Percentiles rank a stretch among this genome's conserved stretches.
Conservation (phyloP, 2,329 filamentous ascomycete genomes). For the Clonostachys rosea region DNA sequence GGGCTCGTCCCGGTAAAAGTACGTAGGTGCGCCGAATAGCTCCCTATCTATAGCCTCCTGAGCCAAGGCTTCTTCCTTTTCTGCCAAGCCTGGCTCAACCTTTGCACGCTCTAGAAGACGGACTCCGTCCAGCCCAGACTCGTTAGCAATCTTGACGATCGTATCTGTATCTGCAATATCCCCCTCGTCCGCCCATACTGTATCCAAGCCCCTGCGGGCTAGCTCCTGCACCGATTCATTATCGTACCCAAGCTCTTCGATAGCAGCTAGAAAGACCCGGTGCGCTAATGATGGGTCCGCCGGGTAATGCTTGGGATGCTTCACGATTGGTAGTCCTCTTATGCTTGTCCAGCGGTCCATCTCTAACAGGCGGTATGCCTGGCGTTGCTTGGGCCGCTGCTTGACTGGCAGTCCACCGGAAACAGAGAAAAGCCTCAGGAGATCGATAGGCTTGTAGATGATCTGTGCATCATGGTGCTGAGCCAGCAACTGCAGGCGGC, state of each 20-base stretch:
- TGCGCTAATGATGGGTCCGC: constrained; percentile 20
- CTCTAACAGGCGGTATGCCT: constrained; percentile 17
- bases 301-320: constrained; percentile 12
- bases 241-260: constrained; percentile 2
- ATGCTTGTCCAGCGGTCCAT: constrained; percentile 17
- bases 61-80: constrained; percentile 4
- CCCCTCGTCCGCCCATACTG: constrained; percentile 7
- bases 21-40: constrained; percentile 14
- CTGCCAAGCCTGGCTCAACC: neutral
- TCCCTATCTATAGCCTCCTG: constrained; percentile 8
- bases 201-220: constrained; percentile 2
- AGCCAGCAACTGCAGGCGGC: constrained; percentile 13
- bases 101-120: constrained; percentile 1
- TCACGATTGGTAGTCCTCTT: constrained; percentile 15
- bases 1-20: constrained; percentile 11
- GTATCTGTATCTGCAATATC: constrained; percentile 6
- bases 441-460: constrained; percentile 20
- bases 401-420: constrained; percentile 23
- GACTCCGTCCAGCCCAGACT: constrained; percentile 3
- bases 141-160: constrained; percentile 4
- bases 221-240: constrained; percentile 5
- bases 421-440: constrained; percentile 20
- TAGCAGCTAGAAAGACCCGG: constrained; percentile 4
- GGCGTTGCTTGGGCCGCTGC: constrained; percentile 17
- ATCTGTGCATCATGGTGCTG: constrained; percentile 12